Percentiles rank a stretch among this genome's conserved stretches.
These are phyloP conservation scores for Picochlorum sp. DNA, from an alignment of 139 green algal species.

Conservation along the genomic window DNA sequence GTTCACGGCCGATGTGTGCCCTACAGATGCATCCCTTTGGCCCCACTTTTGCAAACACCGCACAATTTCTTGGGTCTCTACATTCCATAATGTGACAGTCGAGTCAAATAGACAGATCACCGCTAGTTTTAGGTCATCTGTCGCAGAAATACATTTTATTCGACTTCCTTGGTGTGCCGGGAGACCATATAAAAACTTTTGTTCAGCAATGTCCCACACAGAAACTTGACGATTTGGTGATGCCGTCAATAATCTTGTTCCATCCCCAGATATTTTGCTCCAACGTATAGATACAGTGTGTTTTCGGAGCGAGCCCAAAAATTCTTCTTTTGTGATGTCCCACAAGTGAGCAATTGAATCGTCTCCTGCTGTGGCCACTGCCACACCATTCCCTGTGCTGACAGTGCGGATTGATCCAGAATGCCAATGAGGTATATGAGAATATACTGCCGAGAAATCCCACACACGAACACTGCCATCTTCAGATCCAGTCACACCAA, in stretches of 20 bases:
- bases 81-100: constrained; percentile 54
- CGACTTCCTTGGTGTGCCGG: constrained; percentile 49
- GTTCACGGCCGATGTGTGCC: constrained; percentile 41
- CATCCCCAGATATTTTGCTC: constrained; percentile 21
- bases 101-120: constrained; percentile 53
- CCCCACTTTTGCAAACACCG: constrained; percentile 51
- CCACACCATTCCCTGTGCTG: not conserved
- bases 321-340: constrained; percentile 21
- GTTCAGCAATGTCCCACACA: constrained; percentile 29
- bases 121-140: constrained; percentile 18
- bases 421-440: constrained; percentile 14
- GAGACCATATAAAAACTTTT: constrained; percentile 32
- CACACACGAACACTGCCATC: constrained; percentile 40
- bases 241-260: constrained; percentile 31
- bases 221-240: constrained; percentile 28
- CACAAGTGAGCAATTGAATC: constrained; percentile 31
- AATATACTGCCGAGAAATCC: constrained; percentile 27
- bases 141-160: constrained; percentile 46
- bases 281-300: constrained; percentile 32
- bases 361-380: constrained; percentile 14
- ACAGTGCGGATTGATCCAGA: constrained; percentile 15
- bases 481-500: constrained; percentile 39
- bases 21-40: constrained; percentile 23
- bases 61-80: constrained; percentile 21
- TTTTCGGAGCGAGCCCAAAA: constrained; percentile 23